Base-by-base conservation (phyloP, 2,329 filamentous ascomycete genomes). In the Fusarium siculi region DNA sequence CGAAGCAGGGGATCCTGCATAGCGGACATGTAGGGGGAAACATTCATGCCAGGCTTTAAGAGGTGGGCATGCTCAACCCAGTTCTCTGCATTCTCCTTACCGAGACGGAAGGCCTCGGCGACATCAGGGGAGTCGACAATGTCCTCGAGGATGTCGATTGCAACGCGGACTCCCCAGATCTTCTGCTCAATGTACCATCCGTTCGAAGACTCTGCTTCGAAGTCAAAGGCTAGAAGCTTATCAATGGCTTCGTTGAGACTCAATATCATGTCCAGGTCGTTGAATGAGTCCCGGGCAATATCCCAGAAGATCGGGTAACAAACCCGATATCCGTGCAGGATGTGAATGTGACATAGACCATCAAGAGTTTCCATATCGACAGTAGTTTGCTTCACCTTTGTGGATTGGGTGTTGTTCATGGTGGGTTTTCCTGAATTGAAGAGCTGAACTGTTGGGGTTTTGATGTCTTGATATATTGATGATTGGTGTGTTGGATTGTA, bases 211-310 rank as follows among this genome's bases (percentile, higher is more conserved):
- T 36, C 47, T 16, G 7, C 8, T 18, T 23, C 30, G 7, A 12
- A 50, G 15, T 50, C 30, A 7, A 50, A 50, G 2, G 0, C 8
- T 2, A 14, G 4, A 1, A 50, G 21, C 8, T 36, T 10, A 4
- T n/a, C 10, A 7, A 50, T n/a, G 4, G 30, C 30, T 50, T 30
- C 5, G 2, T 7, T 16, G 11, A 50, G 47, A 7, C 47, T 21
- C 5, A 8, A 15, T 4, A 50, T 16, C 1, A 9, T 12, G 1
- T 50, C 21, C 2, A 36, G 4, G 4, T 50, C 30, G 11, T 16
- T 23, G 9, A 18, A 32, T 10, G 47, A 50, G 7, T 36, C 30
- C 2, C 43, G 25, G 23, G 0, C 3, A 4, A 46, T 4, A 19
- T 46, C 43, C 43, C 43, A 46, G 9, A 46, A 15, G 18, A 46